Evolutionary conservation across 441 rosid genomes (phyloP).

Genomic region (Bocquillonia castaneifolia): DNA sequence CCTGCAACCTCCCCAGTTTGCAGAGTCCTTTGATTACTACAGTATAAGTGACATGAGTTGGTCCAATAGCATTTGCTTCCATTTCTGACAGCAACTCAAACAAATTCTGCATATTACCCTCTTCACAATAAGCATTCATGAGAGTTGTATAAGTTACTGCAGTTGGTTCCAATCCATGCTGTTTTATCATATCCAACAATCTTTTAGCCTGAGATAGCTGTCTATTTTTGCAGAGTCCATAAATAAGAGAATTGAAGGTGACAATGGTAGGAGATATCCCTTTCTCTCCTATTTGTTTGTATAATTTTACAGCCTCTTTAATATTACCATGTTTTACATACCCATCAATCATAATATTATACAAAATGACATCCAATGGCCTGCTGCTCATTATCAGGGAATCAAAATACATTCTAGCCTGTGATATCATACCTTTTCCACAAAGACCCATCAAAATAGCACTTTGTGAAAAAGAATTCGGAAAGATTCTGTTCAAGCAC

Average conservation of each 20-base stretch:
- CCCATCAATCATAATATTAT: slow-evolving; percentile 64
- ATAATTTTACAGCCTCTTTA: slow-evolving; percentile 46
- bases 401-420: slow-evolving; percentile 55
- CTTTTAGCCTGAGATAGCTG: slow-evolving; percentile 46
- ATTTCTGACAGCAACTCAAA: slow-evolving; percentile 46
- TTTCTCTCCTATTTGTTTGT: slow-evolving; percentile 31
- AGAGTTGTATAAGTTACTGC: slow-evolving; percentile 63
- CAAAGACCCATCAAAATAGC: slow-evolving; percentile 54
- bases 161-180: slow-evolving; percentile 51
- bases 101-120: slow-evolving; percentile 33
- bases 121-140: slow-evolving; percentile 61
- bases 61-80: slow-evolving; percentile 36
- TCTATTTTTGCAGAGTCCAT: slow-evolving; percentile 54
- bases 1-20: slow-evolving; percentile 42
- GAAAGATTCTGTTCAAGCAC: slow-evolving; percentile 40
- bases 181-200: slow-evolving; percentile 43
- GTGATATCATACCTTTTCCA: slow-evolving; percentile 42
- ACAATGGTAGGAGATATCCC: slow-evolving; percentile 52
- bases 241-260: slow-evolving; percentile 70
- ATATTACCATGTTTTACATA: slow-evolving; percentile 50
- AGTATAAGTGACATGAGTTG: slow-evolving; percentile 58
- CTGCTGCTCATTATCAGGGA: slow-evolving; percentile 35
- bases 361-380: slow-evolving; percentile 41
- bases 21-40: slow-evolving; percentile 68
- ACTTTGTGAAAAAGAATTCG: slow-evolving; percentile 40